phyloP scores from a whole-genome alignment of 179 eudicot species.

The Gypsophila paniculata region DNA sequence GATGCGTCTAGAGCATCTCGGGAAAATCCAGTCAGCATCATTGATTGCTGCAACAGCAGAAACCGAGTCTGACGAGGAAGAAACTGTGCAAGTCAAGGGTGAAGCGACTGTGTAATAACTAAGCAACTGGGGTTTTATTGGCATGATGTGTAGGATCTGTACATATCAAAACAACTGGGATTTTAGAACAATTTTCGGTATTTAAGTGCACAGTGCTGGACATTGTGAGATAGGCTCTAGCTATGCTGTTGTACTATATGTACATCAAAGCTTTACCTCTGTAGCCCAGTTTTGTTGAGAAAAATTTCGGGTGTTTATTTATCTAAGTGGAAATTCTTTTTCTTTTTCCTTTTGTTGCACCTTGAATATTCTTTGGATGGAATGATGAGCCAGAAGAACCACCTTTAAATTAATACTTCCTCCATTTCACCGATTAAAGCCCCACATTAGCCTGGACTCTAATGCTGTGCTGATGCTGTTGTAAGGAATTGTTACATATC shows the following conservation, averaged over 20 bases:
- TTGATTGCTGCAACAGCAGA: conserved; percentile 60
- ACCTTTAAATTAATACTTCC: too few relatives aligned
- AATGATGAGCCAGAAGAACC: too few relatives aligned
- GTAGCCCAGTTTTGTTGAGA: background rate
- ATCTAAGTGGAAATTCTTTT: too few relatives aligned
- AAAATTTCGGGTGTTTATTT: background rate
- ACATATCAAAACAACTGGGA: conserved; percentile 1
- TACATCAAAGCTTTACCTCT: background rate
- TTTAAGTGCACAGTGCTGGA: conserved; percentile 5
- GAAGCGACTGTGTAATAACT: conserved; percentile 28
- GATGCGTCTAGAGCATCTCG: conserved; percentile 83
- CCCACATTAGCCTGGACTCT: too few relatives aligned
- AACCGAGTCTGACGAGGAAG: conserved; percentile 47
- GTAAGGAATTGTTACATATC: too few relatives aligned
- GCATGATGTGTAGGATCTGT: conserved; percentile 13
- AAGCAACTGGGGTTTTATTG: background rate
- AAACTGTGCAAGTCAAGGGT: conserved; percentile 16
- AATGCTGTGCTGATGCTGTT: too few relatives aligned
- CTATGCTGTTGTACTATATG: background rate
- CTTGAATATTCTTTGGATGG: too few relatives aligned
- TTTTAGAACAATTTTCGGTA: background rate
- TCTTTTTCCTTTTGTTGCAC: too few relatives aligned
- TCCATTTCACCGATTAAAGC: too few relatives aligned
- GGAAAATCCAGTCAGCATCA: conserved; percentile 88
- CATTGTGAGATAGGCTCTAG: background rate